Base-by-base conservation (phyloP, 2,329 filamentous ascomycete genomes). In the Aspergillus hortae region DNA sequence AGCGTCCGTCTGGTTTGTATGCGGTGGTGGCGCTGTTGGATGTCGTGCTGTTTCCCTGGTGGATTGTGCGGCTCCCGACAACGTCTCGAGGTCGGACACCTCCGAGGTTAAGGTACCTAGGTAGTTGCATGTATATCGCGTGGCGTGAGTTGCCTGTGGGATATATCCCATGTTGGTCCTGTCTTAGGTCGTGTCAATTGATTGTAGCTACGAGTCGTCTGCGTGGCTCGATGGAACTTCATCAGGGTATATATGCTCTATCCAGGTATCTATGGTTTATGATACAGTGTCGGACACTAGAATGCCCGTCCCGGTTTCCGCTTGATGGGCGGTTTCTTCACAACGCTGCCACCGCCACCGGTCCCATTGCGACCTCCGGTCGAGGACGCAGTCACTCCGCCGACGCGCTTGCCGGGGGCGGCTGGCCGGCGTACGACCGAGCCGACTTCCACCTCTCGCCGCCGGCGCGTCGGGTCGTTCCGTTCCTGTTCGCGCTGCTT, bases 401-500 rank as follows among this genome's bases (percentile, higher is more conserved):
- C 69, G 21, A 66, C 46, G 41, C 61, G 64, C 32, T 62, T 63
- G 15, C 60, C 57, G 5, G 60, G 61, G 14, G 66, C 54, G 11
- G 62, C 57, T 17, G 72, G 70, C 32, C 65, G 64, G 40, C 67
- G 66, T 19, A 74, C 71, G 9, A 59, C 67, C 6, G 70, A 67
- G 10, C 69, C 68, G 23, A 64, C 69, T 47, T 73, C 69, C 3
- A 70, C 61, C 51, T 74, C 72, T 25, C 55, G 63, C 49, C 58
- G 71, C 32, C 70, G 66, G 27, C 68, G 61, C 4, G 63, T 57
- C 2, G 67, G 62, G 44, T 71, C 67, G 30, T 65, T 67, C 40
- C 63, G 63, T 45, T 73, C 70, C 44, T 64, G 56, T 53, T 75
- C 72, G 35, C 68, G 69, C 48, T 66, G 60, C 44, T 74, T 73